Evolutionary conservation across 805 yeast genomes (phyloP).

Genomic region (Candida dendrica): DNA sequence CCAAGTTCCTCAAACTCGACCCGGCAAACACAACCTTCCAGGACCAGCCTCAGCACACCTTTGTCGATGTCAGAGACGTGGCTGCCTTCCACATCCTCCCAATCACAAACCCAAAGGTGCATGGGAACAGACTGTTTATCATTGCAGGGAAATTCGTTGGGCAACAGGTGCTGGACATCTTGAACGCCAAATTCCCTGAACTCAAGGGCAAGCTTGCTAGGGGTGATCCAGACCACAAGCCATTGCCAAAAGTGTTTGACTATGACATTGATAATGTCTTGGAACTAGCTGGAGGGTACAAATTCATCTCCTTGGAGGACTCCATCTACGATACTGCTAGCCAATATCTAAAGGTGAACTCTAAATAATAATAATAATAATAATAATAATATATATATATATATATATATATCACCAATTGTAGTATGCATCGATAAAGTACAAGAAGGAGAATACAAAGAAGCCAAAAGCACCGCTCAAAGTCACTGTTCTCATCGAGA

Average conservation of each 20-base stretch:
- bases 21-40: conserved; percentile 2
- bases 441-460: conserved; percentile 71
- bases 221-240: conserved; percentile 25
- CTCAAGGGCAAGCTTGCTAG: conserved; percentile 33
- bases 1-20: conserved; percentile 12
- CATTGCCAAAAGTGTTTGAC: background rate
- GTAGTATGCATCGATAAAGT: conserved; percentile 57
- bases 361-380: no score
- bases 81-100: conserved; percentile 45
- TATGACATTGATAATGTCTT: conserved; percentile 8
- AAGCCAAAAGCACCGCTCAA: conserved; percentile 87
- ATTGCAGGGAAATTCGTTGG: conserved; percentile 5
- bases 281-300: conserved; percentile 27
- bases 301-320: conserved; percentile 29
- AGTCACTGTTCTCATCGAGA: conserved; percentile 87
- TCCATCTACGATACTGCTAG: conserved; percentile 32
- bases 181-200: conserved; percentile 31
- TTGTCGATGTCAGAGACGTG: conserved; percentile 49
- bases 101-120: conserved; percentile 22
- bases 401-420: background rate
- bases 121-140: conserved; percentile 22
- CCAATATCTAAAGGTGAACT: background rate
- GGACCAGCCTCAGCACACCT: conserved; percentile 17
- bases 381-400: no score
- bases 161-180: conserved; percentile 13